A percentile compares a stretch with the other conserved stretches of the same genome.
Conservation (phyloP, 805 yeast species). For the Phaffomyces antillensis region DNA sequence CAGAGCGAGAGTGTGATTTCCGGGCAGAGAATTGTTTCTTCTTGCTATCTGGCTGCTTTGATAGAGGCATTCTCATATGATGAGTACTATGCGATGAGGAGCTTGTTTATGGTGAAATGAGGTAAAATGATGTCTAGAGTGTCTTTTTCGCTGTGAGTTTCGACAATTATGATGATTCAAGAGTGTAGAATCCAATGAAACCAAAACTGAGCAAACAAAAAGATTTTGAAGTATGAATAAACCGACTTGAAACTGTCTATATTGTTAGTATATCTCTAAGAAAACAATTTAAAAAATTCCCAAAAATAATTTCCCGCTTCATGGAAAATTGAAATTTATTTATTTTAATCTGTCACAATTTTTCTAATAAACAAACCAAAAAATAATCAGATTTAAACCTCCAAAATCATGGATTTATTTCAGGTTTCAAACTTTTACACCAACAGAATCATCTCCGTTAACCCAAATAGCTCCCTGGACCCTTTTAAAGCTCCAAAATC, state of each 20-base stretch:
- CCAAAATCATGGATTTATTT: conserved; percentile 36
- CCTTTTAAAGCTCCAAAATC: not conserved
- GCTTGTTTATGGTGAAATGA: not conserved
- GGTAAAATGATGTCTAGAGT: not conserved
- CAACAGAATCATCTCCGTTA: conserved; percentile 29
- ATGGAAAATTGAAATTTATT: not conserved
- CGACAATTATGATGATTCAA: too few relatives aligned
- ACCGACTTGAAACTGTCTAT: too few relatives aligned
- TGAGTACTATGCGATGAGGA: not conserved
- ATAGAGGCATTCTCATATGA: conserved; percentile 1
- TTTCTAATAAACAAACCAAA: not conserved
- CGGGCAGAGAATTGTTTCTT: conserved; percentile 19
- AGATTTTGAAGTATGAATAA: too few relatives aligned
- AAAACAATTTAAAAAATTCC: too few relatives aligned
- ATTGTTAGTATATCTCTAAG: too few relatives aligned
- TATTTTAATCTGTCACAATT: not conserved
- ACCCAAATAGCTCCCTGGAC: not conserved
- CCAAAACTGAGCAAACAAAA: too few relatives aligned
- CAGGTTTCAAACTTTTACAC: conserved; percentile 39
- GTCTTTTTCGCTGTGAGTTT: too few relatives aligned
- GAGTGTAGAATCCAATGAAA: too few relatives aligned
- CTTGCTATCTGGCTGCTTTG: conserved; percentile 7
- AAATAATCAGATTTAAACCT: too few relatives aligned
- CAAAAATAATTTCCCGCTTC: too few relatives aligned
- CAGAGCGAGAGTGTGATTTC: conserved; percentile 18